These are phyloP conservation scores for Sclerotinia nivalis DNA, from an alignment of 2,329 filamentous ascomycete species.

Conservation along the genomic window DNA sequence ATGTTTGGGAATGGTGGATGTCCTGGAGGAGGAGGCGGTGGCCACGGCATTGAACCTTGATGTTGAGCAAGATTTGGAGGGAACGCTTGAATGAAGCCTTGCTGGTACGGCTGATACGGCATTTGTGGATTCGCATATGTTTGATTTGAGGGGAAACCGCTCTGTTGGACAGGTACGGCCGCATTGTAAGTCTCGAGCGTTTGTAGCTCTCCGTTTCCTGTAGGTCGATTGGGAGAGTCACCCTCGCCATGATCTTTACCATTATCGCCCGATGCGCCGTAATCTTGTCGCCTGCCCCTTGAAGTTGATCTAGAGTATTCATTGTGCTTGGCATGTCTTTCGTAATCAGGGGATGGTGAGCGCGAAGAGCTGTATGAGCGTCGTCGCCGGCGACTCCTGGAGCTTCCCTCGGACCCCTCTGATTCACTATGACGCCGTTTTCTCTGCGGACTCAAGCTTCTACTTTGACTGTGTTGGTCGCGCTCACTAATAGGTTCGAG, in stretches of 20 bases:
- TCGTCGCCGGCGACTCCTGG: conserved; percentile 32
- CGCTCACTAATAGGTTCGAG: conserved; percentile 27
- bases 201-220: conserved; percentile 20
- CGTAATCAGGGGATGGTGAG: conserved; percentile 33
- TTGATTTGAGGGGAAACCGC: conserved; percentile 5
- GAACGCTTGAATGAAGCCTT: conserved; percentile 34
- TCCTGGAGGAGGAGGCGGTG: conserved; percentile 35
- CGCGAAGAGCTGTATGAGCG: conserved; percentile 38
- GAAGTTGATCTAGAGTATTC: conserved; percentile 28
- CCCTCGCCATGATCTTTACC: conserved; percentile 8
- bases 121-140: conserved; percentile 26
- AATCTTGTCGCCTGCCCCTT: conserved; percentile 29
- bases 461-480: conserved; percentile 30
- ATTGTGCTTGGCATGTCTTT: conserved; percentile 24
- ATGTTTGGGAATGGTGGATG: conserved; percentile 30
- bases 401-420: conserved; percentile 31
- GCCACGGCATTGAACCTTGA: conserved; percentile 23
- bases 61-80: conserved; percentile 30
- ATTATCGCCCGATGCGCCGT: conserved; percentile 8
- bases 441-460: conserved; percentile 35
- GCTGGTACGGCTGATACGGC: conserved; percentile 29
- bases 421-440: conserved; percentile 39
- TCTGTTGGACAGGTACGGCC: conserved; percentile 8
- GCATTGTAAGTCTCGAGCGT: conserved; percentile 19
- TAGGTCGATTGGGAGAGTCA: conserved; percentile 18